These are phyloP conservation scores for Micractinium sp. DNA, from an alignment of 139 green algal species.

Conservation along the genomic window DNA sequence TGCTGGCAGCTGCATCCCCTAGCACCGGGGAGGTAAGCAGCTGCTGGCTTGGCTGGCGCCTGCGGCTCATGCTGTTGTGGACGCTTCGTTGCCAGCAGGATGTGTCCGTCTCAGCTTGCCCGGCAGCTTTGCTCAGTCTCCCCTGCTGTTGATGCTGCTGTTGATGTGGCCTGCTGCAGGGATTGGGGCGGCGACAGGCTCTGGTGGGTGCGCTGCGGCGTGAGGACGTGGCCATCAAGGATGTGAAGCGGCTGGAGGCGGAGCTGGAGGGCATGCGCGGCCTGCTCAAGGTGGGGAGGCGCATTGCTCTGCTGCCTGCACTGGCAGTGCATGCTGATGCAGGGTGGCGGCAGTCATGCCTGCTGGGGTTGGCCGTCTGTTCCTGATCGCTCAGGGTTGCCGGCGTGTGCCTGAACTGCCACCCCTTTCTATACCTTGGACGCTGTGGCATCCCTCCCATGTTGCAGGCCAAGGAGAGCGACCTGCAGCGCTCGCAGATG, in stretches of 20 bases:
- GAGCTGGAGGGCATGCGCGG: slow-evolving; percentile 58
- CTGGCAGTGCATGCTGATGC: not conserved
- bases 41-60: not conserved
- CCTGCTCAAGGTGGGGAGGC: slow-evolving; percentile 37
- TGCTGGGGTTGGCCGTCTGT: not conserved
- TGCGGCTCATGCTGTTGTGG: not conserved
- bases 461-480: slow-evolving; percentile 45
- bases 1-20: not conserved
- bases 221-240: slow-evolving; percentile 45
- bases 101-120: not conserved
- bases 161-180: not conserved
- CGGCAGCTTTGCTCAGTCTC: not conserved
- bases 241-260: slow-evolving; percentile 45
- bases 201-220: slow-evolving; percentile 54
- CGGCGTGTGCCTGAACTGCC: not conserved
- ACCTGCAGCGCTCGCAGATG: slow-evolving; percentile 59
- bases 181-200: slow-evolving; percentile 13
- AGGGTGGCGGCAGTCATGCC: not conserved
- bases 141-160: not conserved
- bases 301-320: not conserved
- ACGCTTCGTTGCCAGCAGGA: not conserved
- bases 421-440: not conserved
- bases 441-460: not conserved
- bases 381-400: too few species aligned
- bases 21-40: not conserved